Evolutionary conservation across 139 green algal species (phyloP), one percentile per base, ranked within the genome.

Genomic region (Closterium sp.): DNA sequence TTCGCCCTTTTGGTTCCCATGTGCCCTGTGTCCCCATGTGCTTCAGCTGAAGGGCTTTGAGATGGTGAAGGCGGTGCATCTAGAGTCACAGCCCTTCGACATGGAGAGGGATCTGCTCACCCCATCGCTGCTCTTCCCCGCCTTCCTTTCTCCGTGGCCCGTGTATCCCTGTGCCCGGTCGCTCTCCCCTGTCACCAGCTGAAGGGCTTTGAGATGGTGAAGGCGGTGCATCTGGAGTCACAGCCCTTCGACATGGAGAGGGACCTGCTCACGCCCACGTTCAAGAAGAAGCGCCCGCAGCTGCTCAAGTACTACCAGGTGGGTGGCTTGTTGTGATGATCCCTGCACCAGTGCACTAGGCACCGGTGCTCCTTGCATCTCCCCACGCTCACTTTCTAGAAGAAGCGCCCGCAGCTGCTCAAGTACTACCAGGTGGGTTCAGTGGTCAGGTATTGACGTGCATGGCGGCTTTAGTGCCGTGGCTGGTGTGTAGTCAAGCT

Each of bases 241-340:
- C 91, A 73, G 84, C 92, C 93, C 9, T 98, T 98, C 86, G 94
- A 90, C 27, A 93, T 97, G 70, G 97, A 97, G 88, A 96, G 96
- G 32, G 97, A 97, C 91, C 92, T 98, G 2, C 96, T 99, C 91
- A 99, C 97, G 2, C 17, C 50, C 50, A 73, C 50, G 62, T 98
- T 98, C 96, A 99, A 99, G 96, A 96, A 98, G 62, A 99, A 99
- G 97, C 70, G 94, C 1, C 94, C 94, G 17, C 94, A 95, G 86
- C 92, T 95, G 34, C 92, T 94, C 22, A 95, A 95, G 79, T 88
- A 93, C 89, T 95, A 95, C 93, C 42, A 95, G 93, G 92, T 94
- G 31, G 32, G 32, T 38, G 2, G 32, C n/a, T n/a, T n/a, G n/a
- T n/a, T n/a, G n/a, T n/a, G n/a, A n/a, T n/a, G n/a, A n/a, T n/a